Evolutionary conservation across 139 green algal species (phyloP), one percentile per base, ranked within the genome.

Genomic region (Chlorella sp.): DNA sequence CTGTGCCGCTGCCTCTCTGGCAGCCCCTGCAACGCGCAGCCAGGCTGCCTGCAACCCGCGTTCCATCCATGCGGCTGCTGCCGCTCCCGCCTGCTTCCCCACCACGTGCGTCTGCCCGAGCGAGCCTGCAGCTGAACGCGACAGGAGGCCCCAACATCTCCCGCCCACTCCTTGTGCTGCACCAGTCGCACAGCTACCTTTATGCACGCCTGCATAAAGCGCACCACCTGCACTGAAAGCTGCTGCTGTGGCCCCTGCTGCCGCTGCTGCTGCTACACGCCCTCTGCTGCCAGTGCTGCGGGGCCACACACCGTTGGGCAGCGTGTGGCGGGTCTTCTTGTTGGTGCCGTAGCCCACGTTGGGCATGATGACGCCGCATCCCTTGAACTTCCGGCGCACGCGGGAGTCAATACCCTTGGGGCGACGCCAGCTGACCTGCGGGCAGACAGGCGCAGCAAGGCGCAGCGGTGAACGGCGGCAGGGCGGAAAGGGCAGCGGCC

Each of bases 381-480:
- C 98, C 94, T 99, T 99, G 96, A 99, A 99, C 96, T 99, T 99
- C 64, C 97, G 93, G 87, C 98, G 94, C 86, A 98, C 94, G 34
- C 97, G 93, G 60, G 95, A 98, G 94, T 99, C 98, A 95, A 99
- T 99, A 98, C 98, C 98, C 96, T 99, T 99, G 34, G 97, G 98
- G 40, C 94, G 92, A 84, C 98, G 93, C 98, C 98, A 99, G 93
- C 93, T 97, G 82, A 95, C 90, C 96, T 98, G 93, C 88, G 89
- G 66, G 18, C 40, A 21, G 30, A 30, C 16, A 89, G 19, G 57
- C 21, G 53, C 57, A 48, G 68, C 39, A 0, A 30, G 28, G 42
- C 21, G 40, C 78, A 7, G n/a, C 42, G 26, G 30, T 37, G 79
- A 42, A 30, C 42, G 30, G 30, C 79, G 53, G 79, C 42, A 0